These are phyloP conservation scores for Pholiota adiposa DNA, from an alignment of 1,284 basidiomycete genomes.

Conservation along the genomic window DNA sequence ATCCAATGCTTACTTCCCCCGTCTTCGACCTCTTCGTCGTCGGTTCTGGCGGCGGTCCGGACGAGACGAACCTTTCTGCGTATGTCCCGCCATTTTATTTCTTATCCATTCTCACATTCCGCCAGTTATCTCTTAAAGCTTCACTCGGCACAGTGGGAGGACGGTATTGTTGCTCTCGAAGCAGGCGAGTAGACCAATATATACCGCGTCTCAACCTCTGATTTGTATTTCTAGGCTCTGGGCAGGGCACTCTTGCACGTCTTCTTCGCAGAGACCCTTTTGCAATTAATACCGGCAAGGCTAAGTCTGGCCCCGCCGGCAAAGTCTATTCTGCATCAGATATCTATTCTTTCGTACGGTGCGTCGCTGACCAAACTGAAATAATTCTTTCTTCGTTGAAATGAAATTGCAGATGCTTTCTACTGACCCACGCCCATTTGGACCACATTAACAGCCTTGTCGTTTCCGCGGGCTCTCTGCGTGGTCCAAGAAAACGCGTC, in stretches of 20 bases:
- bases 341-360: conserved; percentile 66
- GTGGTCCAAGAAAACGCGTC: conserved; percentile 67
- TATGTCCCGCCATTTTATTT: conserved; percentile 38
- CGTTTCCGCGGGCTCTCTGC: conserved; percentile 72
- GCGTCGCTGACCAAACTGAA: conserved; percentile 22
- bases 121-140: conserved; percentile 75
- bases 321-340: conserved; percentile 47
- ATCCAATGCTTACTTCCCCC: conserved; percentile 8
- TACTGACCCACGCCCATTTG: conserved; percentile 82
- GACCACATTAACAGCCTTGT: conserved; percentile 82
- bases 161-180: conserved; percentile 74
- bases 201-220: not conserved
- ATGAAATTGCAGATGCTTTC: conserved; percentile 55
- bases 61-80: conserved; percentile 78
- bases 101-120: conserved; percentile 8
- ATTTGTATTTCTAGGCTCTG: conserved; percentile 57
- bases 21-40: conserved; percentile 74
- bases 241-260: conserved; percentile 63
- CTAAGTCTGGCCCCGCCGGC: conserved; percentile 18
- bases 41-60: conserved; percentile 77
- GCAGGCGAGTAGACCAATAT: conserved; percentile 59
- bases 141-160: conserved; percentile 58
- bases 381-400: not conserved
- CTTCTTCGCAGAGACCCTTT: conserved; percentile 55
- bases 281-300: conserved; percentile 46